Percentiles rank a stretch among this genome's conserved stretches.
Conservation (phyloP, 371 early-diverging fungal species). For the Smittium culicis region DNA sequence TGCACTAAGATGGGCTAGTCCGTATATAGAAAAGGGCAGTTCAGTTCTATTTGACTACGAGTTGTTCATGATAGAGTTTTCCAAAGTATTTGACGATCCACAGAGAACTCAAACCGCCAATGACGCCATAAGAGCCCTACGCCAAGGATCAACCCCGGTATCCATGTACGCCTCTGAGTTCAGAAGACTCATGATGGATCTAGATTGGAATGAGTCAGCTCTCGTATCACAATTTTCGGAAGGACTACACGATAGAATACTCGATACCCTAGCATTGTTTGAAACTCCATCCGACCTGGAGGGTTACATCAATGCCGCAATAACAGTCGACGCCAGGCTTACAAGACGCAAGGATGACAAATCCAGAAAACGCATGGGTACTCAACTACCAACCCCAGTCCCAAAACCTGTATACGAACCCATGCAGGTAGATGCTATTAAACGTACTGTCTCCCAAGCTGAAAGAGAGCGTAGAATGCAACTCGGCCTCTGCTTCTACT, state of each 20-base stretch:
- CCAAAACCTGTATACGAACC: background rate
- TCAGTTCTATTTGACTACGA: background rate
- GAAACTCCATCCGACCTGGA: background rate
- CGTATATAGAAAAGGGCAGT: background rate
- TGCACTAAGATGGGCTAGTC: background rate
- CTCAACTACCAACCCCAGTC: background rate
- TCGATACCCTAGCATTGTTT: background rate
- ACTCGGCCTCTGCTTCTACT: background rate
- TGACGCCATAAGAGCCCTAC: background rate
- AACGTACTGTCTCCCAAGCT: background rate
- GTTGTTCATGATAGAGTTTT: background rate
- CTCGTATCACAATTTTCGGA: background rate
- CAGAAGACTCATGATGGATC: background rate
- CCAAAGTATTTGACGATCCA: slow-evolving; percentile 3
- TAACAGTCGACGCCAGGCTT: background rate
- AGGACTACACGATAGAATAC: background rate
- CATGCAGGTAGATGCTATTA: background rate
- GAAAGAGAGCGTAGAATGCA: background rate
- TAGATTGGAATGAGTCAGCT: background rate
- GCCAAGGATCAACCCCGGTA: background rate
- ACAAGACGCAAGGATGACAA: background rate
- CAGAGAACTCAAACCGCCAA: background rate
- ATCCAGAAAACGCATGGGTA: background rate
- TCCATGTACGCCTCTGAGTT: slow-evolving; percentile 6
- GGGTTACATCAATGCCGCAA: background rate